Base-by-base conservation (phyloP, 1,139 yeast species). In the Yamadazyma diospyri region DNA sequence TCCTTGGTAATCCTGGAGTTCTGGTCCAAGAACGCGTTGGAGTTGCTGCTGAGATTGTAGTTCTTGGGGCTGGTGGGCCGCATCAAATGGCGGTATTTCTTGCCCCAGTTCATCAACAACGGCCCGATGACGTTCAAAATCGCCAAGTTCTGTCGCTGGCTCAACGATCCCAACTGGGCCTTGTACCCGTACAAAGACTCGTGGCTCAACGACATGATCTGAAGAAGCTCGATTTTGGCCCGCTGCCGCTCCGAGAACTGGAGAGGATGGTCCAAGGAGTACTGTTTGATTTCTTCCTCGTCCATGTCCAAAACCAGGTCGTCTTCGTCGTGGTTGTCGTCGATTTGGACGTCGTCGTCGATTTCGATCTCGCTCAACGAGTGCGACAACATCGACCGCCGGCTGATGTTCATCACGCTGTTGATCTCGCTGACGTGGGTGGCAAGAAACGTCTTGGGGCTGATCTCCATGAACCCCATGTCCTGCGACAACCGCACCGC, bases 401-500 rank as follows among this genome's bases (percentile, higher is more conserved):
- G 71, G 33, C 81, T 78, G 43, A 81, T 67, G 47, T 80, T 80
- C 77, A 81, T 79, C 2, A 85, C 84, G 4, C 82, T 72, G 50
- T 77, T 73, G 17, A 86, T 81, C 53, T 89, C 97, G 3, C 95
- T 78, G 30, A 83, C 66, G 54, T 87, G 95, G 0, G 94, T 78
- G 0, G 95, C 95, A 37, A 87, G 64, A 48, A 82, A 85, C 2
- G 88, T 78, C 44, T 81, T 74, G 9, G 89, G 69, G 42, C 84
- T 77, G 12, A 78, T 73, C 34, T 84, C 87, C 69, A 83, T 78
- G 44, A 83, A 72, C 5, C 87, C 88, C 75, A 86, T 76, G 55
- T 87, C 94, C 53, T 87, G 95, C 3, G 95, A 94, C 28, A 89
- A 60, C 35, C 97, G 66, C 3, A 86, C 84, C 0, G 94, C 89